A percentile compares a stretch with the other conserved stretches of the same genome.
Conservation (phyloP, 2,329 filamentous ascomycete genomes). For the Aspergillus costaricaensis region DNA sequence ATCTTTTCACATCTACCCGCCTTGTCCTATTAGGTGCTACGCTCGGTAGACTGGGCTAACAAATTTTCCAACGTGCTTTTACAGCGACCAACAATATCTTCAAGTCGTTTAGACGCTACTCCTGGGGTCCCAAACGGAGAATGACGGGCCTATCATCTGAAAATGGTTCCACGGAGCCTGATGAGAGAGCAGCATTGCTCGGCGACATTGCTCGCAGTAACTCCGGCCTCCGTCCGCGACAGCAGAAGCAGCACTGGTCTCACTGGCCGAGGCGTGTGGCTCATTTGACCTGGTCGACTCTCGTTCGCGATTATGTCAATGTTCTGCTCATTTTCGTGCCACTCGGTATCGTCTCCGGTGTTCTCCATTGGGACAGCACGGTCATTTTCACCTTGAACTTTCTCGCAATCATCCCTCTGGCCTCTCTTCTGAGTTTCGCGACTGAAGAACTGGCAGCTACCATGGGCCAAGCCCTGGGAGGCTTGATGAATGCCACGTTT, state of each 20-base stretch:
- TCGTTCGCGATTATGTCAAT: constrained; percentile 58
- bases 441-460: constrained; percentile 64
- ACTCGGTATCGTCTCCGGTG: constrained; percentile 62
- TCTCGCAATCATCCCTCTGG: constrained; percentile 64
- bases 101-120: constrained; percentile 32
- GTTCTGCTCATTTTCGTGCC: constrained; percentile 66
- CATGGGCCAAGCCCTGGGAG: constrained; percentile 63
- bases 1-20: neutral
- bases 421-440: constrained; percentile 63
- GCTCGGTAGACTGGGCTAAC: constrained; percentile 16
- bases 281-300: constrained; percentile 46
- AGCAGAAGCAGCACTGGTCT: constrained; percentile 43
- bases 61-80: neutral
- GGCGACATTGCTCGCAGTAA: constrained; percentile 21
- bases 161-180: constrained; percentile 35
- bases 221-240: constrained; percentile 22
- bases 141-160: constrained; percentile 31
- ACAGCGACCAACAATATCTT: constrained; percentile 33
- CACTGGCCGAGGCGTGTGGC: constrained; percentile 42
- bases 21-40: neutral
- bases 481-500: constrained; percentile 66
- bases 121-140: constrained; percentile 30
- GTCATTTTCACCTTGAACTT: constrained; percentile 65
- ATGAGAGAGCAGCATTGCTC: constrained; percentile 41
- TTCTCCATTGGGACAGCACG: constrained; percentile 59